These are phyloP conservation scores for Xylaria palmicola DNA, from an alignment of 495 filamentous ascomycete species.

Conservation along the genomic window DNA sequence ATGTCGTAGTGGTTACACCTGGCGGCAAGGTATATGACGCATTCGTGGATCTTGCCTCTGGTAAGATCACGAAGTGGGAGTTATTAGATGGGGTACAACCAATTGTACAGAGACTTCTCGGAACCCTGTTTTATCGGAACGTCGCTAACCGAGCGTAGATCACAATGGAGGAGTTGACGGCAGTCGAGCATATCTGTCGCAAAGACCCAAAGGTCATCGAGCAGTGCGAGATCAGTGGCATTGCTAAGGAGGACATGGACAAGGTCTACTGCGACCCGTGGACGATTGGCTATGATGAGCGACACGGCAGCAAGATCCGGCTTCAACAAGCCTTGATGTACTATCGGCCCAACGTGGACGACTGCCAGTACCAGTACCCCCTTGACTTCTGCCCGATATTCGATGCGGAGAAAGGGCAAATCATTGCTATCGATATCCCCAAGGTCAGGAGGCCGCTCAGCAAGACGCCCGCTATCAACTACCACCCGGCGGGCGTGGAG, in stretches of 20 bases:
- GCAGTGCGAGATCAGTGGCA: constrained; percentile 86
- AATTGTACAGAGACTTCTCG: constrained; percentile 51
- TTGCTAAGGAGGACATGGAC: constrained; percentile 81
- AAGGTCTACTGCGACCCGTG: constrained; percentile 89
- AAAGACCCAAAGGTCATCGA: constrained; percentile 88
- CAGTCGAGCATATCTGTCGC: constrained; percentile 78
- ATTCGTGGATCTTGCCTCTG: constrained; percentile 70
- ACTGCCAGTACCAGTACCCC: constrained; percentile 87
- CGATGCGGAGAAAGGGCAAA: constrained; percentile 77
- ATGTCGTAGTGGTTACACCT: constrained; percentile 81
- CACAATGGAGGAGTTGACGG: constrained; percentile 90
- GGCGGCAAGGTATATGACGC: constrained; percentile 84
- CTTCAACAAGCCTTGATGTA: constrained; percentile 96
- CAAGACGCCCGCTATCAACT: constrained; percentile 74
- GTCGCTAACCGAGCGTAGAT: constrained; percentile 51
- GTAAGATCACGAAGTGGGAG: constrained; percentile 74
- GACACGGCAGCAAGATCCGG: constrained; percentile 75
- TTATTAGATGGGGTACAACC: constrained; percentile 79
- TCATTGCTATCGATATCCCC: constrained; percentile 88
- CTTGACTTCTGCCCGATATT: constrained; percentile 94
- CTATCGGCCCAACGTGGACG: constrained; percentile 82
- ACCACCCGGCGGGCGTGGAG: constrained; percentile 72
- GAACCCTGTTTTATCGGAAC: not conserved
- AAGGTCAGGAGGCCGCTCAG: constrained; percentile 75
- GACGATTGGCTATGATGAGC: constrained; percentile 95